Evolutionary conservation across 148 eudicot species (phyloP), one percentile per base, ranked within the genome.

Genomic region (Fagopyrum esculentum): DNA sequence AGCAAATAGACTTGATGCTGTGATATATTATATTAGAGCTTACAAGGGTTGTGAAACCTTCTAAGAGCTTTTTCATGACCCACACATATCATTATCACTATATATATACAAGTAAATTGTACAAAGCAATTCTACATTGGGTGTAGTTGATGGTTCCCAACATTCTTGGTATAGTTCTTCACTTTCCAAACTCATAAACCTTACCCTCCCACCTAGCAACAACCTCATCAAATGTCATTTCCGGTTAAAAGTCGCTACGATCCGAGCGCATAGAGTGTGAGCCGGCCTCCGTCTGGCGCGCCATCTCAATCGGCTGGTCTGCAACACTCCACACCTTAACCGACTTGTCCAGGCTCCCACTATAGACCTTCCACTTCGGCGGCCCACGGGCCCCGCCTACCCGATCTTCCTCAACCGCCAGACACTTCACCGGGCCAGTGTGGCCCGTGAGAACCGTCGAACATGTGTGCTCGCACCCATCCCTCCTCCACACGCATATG

Each of bases 401-500:
- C 70, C 43, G 74, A 16, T 85, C 87, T 54, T 81, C 80, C 80
- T 89, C 91, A 29, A 89, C 93, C 4, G 91, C 89, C 77, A 89
- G 64, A 59, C 91, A 88, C 80, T 88, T 90, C 54, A 90, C 90
- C 6, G 92, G 92, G 47, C 92, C 92, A 6, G 35, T 83, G 60
- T 88, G 95, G 50, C 92, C 90, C 0, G 89, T 79, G 75, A 90
- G 30, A 35, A 85, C 85, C 0, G 90, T 75, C 64, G 86, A 72
- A 5, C 92, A 90, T 4, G 76, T 78, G 78, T 88, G 95, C 30
- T 74, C 79, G 6, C 66, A 73, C 15, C 85, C 89, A 2, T 88
- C 87, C 78, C 87, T 80, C 61, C 85, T 80, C 94, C 94, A 90
- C 78, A 90, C 91, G 13, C 91, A 86, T 56, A 90, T 88, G 19